These are phyloP conservation scores for Sporothrix variecibatus DNA, from an alignment of 2,329 filamentous ascomycete species.

Conservation along the genomic window DNA sequence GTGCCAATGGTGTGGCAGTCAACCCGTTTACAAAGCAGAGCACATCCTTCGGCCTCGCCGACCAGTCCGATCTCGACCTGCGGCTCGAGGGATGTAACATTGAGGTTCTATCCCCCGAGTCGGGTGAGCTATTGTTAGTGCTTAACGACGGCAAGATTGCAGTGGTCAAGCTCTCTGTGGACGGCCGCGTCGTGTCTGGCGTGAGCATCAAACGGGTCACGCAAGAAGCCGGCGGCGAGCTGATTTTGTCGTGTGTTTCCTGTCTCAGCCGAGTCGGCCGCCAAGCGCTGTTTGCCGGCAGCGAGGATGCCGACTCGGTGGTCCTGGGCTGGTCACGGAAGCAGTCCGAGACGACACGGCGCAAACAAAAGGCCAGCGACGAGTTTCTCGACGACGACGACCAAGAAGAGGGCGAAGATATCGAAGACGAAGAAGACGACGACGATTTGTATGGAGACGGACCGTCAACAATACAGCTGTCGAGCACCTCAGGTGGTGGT, in stretches of 20 bases:
- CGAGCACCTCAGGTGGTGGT: slow-evolving; percentile 41
- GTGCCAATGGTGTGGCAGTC: slow-evolving; percentile 87
- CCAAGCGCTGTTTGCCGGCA: slow-evolving; percentile 78
- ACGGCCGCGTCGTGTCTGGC: slow-evolving; percentile 88
- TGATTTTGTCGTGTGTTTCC: slow-evolving; percentile 65
- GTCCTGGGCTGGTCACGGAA: slow-evolving; percentile 78
- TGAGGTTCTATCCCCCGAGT: slow-evolving; percentile 73
- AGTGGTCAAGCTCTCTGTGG: slow-evolving; percentile 78
- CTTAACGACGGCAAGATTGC: slow-evolving; percentile 73
- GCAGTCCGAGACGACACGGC: slow-evolving; percentile 60
- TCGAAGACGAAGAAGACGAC: slow-evolving; percentile 52
- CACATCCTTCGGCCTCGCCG: slow-evolving; percentile 80
- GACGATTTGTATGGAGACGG: slow-evolving; percentile 66
- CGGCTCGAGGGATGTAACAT: slow-evolving; percentile 80
- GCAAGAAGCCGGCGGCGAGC: slow-evolving; percentile 60
- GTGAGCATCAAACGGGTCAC: slow-evolving; percentile 70
- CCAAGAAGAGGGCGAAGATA: slow-evolving; percentile 49
- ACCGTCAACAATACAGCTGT: slow-evolving; percentile 40
- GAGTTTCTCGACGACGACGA: slow-evolving; percentile 48
- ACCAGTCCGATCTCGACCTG: slow-evolving; percentile 79
- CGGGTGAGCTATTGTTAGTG: slow-evolving; percentile 81
- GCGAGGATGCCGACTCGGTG: slow-evolving; percentile 77
- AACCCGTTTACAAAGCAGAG: slow-evolving; percentile 84
- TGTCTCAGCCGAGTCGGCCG: slow-evolving; percentile 70
- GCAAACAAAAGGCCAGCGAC: slow-evolving; percentile 57